Evolutionary conservation across 2,329 filamentous ascomycete genomes (phyloP).

Genomic region (Venturia pyrina): DNA sequence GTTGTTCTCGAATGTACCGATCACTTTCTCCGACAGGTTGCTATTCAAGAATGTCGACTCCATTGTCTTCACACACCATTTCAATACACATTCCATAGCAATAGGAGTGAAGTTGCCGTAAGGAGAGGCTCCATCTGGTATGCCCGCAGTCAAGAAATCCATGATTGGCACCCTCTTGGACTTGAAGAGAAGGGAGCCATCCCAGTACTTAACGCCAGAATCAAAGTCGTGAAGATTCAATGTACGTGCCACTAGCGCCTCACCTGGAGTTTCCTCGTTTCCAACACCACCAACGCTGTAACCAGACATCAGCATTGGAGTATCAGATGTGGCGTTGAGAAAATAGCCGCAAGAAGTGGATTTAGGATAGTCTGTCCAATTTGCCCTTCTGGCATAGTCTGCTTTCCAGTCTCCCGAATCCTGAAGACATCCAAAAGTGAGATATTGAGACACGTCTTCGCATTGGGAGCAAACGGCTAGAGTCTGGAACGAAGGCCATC

Average conservation of each 20-base stretch:
- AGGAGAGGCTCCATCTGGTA: background rate
- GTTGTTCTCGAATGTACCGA: background rate
- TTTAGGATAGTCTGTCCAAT: constrained; percentile 13
- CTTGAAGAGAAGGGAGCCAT: constrained; percentile 10
- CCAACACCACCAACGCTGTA: background rate
- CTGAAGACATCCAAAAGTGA: constrained; percentile 7
- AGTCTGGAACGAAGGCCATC: constrained; percentile 12
- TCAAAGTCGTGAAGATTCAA: background rate
- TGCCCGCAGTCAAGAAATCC: constrained; percentile 8
- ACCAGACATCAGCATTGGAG: constrained; percentile 12
- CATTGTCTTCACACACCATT: constrained; percentile 23
- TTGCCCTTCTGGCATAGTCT: constrained; percentile 4
- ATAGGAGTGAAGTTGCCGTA: background rate
- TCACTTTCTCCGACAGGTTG: background rate
- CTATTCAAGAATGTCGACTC: constrained; percentile 15
- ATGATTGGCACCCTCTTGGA: constrained; percentile 1
- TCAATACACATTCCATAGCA: constrained; percentile 10
- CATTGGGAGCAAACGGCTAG: constrained; percentile 13
- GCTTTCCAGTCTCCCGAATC: constrained; percentile 4
- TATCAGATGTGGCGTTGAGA: constrained; percentile 12
- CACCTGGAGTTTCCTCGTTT: background rate
- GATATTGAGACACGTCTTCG: constrained; percentile 7
- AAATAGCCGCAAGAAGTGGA: constrained; percentile 12
- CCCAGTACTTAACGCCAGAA: background rate
- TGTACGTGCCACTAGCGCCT: constrained; percentile 1